Evolutionary conservation across 2,329 filamentous ascomycete species (phyloP), one percentile per base, ranked within the genome.

Genomic region (Colletotrichum lindemuthianum): DNA sequence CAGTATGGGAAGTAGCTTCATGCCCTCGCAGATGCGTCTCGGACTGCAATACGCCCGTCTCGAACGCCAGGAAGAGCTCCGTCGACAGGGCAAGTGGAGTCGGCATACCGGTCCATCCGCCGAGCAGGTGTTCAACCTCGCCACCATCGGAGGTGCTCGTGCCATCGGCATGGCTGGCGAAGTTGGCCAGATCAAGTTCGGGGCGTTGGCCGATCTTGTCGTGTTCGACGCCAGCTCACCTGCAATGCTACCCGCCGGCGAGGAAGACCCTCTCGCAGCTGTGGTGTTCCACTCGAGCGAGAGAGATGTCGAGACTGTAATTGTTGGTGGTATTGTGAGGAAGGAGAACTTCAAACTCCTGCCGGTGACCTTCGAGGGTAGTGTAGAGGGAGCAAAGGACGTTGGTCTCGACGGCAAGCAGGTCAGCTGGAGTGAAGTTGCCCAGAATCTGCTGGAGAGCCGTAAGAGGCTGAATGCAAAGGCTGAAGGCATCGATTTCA

Each of bases 191-290:
- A 73, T 86, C 43, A 72, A 72, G n/a, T 78, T 77, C 11, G 82
- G 82, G 0, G 80, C 79, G 65, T 71, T 73, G 39, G 83, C 83
- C 2, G 84, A 86, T 70, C 63, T 86, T 0, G 73, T 83, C 3
- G 73, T 86, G 0, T 84, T 84, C 53, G 79, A 83, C 65, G 75
- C 73, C 6, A 6, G 7, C 2, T 55, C 44, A 16, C 37, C 57
- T 0, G 44, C 61, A 4, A 80, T 82, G 78, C 68, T 81, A 4
- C 75, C 74, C 11, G 79, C 75, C 4, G 77, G 73, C 1, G 72
- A 77, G 36, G 74, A 81, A 34, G 75, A 82, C 59, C 79, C 79
- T 1, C 71, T 82, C 8, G 77, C 77, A 1, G 78, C 79, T 1
- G 71, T 82, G 6, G 75, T 82, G 4, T 55, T 81, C n/a, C 78